Evolutionary conservation across 2,329 filamentous ascomycete genomes (phyloP), one percentile per base, ranked within the genome.

Genomic region (Nemania abortiva): DNA sequence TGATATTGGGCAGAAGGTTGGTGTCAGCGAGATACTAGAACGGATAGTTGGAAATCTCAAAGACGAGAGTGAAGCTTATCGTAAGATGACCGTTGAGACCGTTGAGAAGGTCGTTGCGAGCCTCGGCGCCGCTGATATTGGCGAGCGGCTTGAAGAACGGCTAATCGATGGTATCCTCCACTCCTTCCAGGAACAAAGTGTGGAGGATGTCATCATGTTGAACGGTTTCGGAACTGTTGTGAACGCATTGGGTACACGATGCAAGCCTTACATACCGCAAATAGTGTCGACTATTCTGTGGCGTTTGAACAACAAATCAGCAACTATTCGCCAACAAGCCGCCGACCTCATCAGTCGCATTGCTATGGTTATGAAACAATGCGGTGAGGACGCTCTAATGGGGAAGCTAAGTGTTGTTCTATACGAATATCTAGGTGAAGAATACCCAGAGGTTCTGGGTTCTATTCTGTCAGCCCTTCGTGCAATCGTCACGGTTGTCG

Each of bases 71-170:
- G 96, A 99, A 79, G 92, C 95, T 0, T 99, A 99, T 82, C 91
- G 96, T 58, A 98, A 98, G 86, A 99, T 99, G 96, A 98, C 96
- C 0, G 92, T 99, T 39, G 96, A 99, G 84, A 98, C 96, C 0
- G 90, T 98, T 9, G 96, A 99, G 83, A 99, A 98, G 83, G 90
- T 98, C 56, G 92, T 99, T 76, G 94, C 95, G 18, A 94, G 94
- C 65, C 87, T 98, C 63, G 96, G 96, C 65, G 95, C 95, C 7
- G 95, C 96, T 42, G 96, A 99, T 78, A 95, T 99, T 75, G 92
- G 93, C 27, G 93, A 97, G 81, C 89, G 95, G 49, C 83, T 99
- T 42, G 96, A 99, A 81, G 96, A 98, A 81, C 89, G 94, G 56
- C 88, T 99, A 20, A 94, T 99, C 62, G 96, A 99, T 75, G 96